A percentile compares a stretch with the other conserved stretches of the same genome.
Evolutionary conservation across 352 stramenopile species (phyloP).

Genomic region (Pythium phragmiticola): DNA sequence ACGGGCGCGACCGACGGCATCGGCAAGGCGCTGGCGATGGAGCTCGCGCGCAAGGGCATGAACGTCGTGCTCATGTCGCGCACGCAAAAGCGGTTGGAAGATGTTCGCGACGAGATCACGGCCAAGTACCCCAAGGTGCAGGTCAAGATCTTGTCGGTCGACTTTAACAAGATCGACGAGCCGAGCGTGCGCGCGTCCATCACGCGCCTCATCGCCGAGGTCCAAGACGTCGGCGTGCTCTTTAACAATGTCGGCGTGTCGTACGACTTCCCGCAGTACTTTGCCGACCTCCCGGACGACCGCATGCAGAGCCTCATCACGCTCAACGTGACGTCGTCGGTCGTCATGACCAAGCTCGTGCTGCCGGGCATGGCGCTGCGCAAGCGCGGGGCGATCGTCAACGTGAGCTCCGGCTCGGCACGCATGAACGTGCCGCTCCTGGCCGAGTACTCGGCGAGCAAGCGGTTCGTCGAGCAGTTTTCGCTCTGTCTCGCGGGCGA

Average conservation of each 20-base stretch:
- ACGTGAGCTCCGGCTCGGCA: slow-evolving; percentile 96
- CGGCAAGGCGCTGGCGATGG: slow-evolving; percentile 90
- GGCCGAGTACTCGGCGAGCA: slow-evolving; percentile 96
- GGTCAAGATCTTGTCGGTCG: slow-evolving; percentile 88
- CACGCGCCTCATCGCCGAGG: slow-evolving; percentile 51
- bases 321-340: slow-evolving; percentile 76
- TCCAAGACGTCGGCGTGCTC: slow-evolving; percentile 95
- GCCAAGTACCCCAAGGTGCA: slow-evolving; percentile 89
- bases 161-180: slow-evolving; percentile 94
- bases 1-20: slow-evolving; percentile 96
- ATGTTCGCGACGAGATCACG: slow-evolving; percentile 93
- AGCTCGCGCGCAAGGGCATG: slow-evolving; percentile 96
- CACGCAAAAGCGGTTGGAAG: slow-evolving; percentile 95
- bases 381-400: slow-evolving; percentile 96
- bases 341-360: slow-evolving; percentile 86
- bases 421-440: slow-evolving; percentile 95
- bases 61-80: slow-evolving; percentile 98
- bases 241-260: slow-evolving; percentile 99
- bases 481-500: slow-evolving; percentile 95
- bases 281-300: slow-evolving; percentile 94
- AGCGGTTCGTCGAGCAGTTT: slow-evolving; percentile 98
- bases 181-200: slow-evolving; percentile 54
- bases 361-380: slow-evolving; percentile 93
- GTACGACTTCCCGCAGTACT: slow-evolving; percentile 98
- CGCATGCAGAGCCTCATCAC: slow-evolving; percentile 93